Base-by-base conservation (phyloP, 305 asterid species). In the Caryopteris hybrid region DNA sequence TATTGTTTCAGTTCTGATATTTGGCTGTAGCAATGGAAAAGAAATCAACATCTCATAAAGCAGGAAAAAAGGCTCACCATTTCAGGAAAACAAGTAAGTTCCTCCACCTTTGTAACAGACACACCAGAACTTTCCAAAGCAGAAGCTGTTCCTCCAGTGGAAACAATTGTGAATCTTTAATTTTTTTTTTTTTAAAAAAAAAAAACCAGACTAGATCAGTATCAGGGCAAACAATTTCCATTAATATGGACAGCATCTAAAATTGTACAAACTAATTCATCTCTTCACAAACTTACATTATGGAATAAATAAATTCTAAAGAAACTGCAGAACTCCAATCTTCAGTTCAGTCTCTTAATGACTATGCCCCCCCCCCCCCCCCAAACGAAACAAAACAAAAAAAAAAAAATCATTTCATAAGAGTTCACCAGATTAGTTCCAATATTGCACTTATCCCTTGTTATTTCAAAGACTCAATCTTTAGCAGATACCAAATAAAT, bases 71-170 rank as follows among this genome's bases (percentile, higher is more conserved):
- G 12, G 70, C 78, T 55, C 70, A 85, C 99, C 99, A 93, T 93
- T 86, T 93, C 99, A 64, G 99, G 99, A 66, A 88, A 91, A 74
- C 69, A 42, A 20, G 99, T 93, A 48, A 90, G 91, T 75, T 90
- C 96, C 81, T 93, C 97, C 58, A 93, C 99, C 85, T 90, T 90
- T 69, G 96, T 88, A 54, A 91, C 99, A 38, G 88, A 57, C 54
- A 93, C 88, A 39, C 99, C 96, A 62, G 79, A 75, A 59, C 66
- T 66, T 79, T 86, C 96, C 76, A 93, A 71, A 66, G 99, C 74
- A 21, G 90, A 83, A 43, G 97, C 90, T 33, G 99, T 93, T 69
- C 99, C 97, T 80, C 99, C 99, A 5, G 97, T 91, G 59, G 99
- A 93, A 76, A 93, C 91, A 80, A 93, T 91, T 58, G 88, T 88